Percentiles rank a stretch among this genome's conserved stretches.
phyloP scores from a whole-genome alignment of 2,329 filamentous ascomycete species.

The Claviceps cyperi region DNA sequence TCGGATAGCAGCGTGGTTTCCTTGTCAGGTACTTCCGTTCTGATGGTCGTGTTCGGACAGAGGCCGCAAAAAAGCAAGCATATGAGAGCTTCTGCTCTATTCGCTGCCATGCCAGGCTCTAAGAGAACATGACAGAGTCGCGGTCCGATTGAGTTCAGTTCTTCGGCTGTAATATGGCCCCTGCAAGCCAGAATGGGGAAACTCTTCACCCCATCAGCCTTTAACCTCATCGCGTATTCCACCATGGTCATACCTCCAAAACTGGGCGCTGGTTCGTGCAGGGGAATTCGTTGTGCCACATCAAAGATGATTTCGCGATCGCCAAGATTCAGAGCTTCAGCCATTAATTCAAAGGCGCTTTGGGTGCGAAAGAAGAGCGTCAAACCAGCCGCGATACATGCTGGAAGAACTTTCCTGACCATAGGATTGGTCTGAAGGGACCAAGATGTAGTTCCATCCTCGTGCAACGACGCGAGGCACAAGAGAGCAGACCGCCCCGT shows the following conservation, averaged over 20 bases:
- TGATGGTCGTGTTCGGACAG: not conserved
- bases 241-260: not conserved
- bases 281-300: not conserved
- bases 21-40: not conserved
- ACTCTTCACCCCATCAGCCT: not conserved
- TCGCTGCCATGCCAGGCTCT: not conserved
- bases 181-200: not conserved
- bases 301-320: not conserved
- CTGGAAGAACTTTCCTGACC: not conserved
- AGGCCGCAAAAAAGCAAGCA: not conserved
- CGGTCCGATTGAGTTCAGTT: not conserved
- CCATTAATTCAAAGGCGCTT: not conserved
- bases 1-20: not conserved
- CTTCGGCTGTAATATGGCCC: not conserved
- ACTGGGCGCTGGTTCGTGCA: not conserved
- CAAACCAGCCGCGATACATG: not conserved
- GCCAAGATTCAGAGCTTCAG: not conserved
- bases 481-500: conserved; percentile 1
- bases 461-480: not conserved
- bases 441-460: not conserved
- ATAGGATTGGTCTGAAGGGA: not conserved
- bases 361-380: not conserved
- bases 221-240: not conserved
- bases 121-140: not conserved
- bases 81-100: not conserved